Percentiles rank a stretch among this genome's conserved stretches.
Evolutionary conservation across 768 basidiomycete genomes (phyloP).

Genomic region (Termitomyces sp.): DNA sequence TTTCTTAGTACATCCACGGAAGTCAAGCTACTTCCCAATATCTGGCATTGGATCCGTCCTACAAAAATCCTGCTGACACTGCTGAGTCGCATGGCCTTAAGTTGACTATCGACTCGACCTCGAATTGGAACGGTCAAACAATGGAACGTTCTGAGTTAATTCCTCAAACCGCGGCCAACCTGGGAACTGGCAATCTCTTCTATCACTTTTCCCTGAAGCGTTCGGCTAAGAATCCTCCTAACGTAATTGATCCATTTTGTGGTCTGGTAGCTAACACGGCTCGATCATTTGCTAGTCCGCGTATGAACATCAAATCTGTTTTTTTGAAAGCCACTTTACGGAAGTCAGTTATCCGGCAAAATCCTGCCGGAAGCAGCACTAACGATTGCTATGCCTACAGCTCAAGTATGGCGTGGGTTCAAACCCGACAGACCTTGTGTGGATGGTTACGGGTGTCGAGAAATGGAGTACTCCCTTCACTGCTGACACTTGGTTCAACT

Average conservation of each 20-base stretch:
- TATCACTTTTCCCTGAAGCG: conserved; percentile 59
- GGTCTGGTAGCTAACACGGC: neutral
- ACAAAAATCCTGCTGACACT: conserved; percentile 55
- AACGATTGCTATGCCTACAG: conserved; percentile 17
- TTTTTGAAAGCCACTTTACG: conserved; percentile 62
- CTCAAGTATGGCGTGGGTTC: conserved; percentile 53
- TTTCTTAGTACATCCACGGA: conserved; percentile 48
- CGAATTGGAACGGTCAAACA: conserved; percentile 48
- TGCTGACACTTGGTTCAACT: conserved; percentile 57
- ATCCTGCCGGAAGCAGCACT: neutral
- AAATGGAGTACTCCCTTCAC: conserved; percentile 48
- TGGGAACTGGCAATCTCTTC: conserved; percentile 52
- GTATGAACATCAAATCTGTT: conserved; percentile 54
- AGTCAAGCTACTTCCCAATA: conserved; percentile 44
- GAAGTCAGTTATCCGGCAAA: conserved; percentile 28
- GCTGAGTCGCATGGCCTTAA: conserved; percentile 45
- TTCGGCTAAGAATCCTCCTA: conserved; percentile 42
- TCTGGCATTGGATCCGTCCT: conserved; percentile 41
- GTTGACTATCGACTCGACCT: conserved; percentile 47
- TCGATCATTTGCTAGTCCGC: conserved; percentile 29
- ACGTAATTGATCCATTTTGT: conserved; percentile 24
- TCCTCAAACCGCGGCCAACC: conserved; percentile 42
- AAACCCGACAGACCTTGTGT: conserved; percentile 42
- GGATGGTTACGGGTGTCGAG: conserved; percentile 40
- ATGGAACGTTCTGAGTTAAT: conserved; percentile 41